These are phyloP conservation scores for Coemansia sp. DNA, from an alignment of 192 early-diverging fungal genomes.

Conservation along the genomic window DNA sequence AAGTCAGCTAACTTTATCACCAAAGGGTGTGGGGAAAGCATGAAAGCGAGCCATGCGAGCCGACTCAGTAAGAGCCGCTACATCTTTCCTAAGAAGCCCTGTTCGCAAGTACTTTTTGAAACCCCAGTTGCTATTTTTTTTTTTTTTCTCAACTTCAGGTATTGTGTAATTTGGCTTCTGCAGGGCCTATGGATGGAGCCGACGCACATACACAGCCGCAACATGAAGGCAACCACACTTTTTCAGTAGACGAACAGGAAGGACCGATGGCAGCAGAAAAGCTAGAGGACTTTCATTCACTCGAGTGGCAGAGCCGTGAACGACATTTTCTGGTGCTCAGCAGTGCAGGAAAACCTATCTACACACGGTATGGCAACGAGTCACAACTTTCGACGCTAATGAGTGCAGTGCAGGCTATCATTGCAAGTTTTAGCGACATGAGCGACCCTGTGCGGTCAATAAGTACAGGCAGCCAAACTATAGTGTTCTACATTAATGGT, in stretches of 20 bases:
- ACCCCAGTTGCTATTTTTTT: neutral
- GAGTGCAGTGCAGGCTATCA: conserved; percentile 87
- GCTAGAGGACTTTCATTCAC: conserved; percentile 44
- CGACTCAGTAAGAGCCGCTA: too few species aligned
- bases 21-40: neutral
- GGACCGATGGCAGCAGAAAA: conserved; percentile 24
- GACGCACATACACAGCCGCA: neutral
- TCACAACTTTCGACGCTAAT: conserved; percentile 79
- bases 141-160: neutral
- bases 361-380: conserved; percentile 90
- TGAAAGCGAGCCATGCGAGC: neutral
- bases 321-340: conserved; percentile 93
- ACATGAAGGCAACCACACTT: neutral
- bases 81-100: too few species aligned
- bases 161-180: neutral
- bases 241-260: neutral
- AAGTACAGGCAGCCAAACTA: conserved; percentile 64
- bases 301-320: conserved; percentile 38
- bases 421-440: conserved; percentile 79
- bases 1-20: neutral
- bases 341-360: conserved; percentile 93
- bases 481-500: conserved; percentile 79
- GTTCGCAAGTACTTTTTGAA: too few species aligned
- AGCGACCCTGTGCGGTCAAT: conserved; percentile 71
- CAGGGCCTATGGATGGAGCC: neutral